A percentile compares a stretch with the other conserved stretches of the same genome.
These are phyloP conservation scores for Debaryomyces nepalensis DNA, from an alignment of 1,139 yeast species.

Conservation along the genomic window DNA sequence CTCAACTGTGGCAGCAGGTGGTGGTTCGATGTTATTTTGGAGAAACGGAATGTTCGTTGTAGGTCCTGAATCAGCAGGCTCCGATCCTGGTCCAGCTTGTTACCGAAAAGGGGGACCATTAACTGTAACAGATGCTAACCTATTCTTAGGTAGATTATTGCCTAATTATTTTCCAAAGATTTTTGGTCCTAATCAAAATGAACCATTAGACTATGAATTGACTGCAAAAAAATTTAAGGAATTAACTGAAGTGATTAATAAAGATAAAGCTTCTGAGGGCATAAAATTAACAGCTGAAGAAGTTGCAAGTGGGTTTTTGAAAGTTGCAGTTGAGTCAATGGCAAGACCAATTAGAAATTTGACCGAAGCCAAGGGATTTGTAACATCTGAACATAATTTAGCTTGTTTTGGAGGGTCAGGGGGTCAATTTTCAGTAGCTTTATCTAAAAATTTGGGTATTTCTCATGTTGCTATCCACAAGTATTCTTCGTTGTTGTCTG, in stretches of 20 bases:
- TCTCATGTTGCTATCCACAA: constrained; percentile 46
- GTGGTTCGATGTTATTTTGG: constrained; percentile 52
- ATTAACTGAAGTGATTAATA: constrained; percentile 39
- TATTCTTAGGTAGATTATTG: constrained; percentile 44
- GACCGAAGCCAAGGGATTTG: constrained; percentile 49
- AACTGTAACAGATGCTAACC: constrained; percentile 52
- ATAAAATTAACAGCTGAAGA: constrained; percentile 39
- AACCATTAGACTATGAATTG: constrained; percentile 40
- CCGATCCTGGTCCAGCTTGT: constrained; percentile 54
- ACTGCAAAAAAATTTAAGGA: constrained; percentile 35
- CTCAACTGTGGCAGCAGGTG: constrained; percentile 55
- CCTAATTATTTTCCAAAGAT: constrained; percentile 49
- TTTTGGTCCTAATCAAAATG: constrained; percentile 49
- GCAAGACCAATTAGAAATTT: constrained; percentile 50
- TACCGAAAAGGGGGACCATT: constrained; percentile 53
- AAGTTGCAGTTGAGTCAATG: constrained; percentile 52
- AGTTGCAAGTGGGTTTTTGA: constrained; percentile 48
- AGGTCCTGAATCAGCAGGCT: constrained; percentile 54
- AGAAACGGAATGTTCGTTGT: constrained; percentile 51
- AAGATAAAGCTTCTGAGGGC: constrained; percentile 27
- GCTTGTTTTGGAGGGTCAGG: constrained; percentile 56
- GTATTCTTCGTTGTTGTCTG: constrained; percentile 49
- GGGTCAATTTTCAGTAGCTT: constrained; percentile 47
- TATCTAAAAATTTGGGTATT: constrained; percentile 46
- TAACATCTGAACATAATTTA: constrained; percentile 46